Base-by-base conservation (phyloP, 2,329 filamentous ascomycete species). In the Cladosporium halotolerans region DNA sequence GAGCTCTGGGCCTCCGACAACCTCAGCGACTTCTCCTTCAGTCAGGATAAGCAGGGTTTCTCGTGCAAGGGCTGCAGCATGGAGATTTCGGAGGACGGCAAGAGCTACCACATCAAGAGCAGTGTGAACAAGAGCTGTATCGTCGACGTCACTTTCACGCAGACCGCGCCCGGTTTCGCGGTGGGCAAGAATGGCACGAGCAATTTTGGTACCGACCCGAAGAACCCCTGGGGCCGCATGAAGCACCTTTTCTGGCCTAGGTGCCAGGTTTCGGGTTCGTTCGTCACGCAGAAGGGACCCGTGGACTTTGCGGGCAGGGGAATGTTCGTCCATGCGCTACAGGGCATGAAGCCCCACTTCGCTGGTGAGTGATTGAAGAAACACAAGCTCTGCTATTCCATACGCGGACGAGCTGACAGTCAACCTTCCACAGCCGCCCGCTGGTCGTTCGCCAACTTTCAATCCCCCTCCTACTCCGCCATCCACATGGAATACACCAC, bases 281-380 rank as follows among this genome's bases (percentile, higher is more conserved):
- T 97, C 69, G 83, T 88, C 58, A 95, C 90, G 56, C 81, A 87
- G 63, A 83, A 89, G 33, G 89, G 89, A 45, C 82, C 86, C 36
- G 78, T 96, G 57, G 85, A 96, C 69, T 84, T 96, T 70, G 85
- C 82, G 65, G 92, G 92, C 54, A 82, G 78, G 58, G 90, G 84
- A 32, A 76, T 95, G 64, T 92, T 90, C 73, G 79, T 86, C 60
- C 86, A 93, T 70, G 91, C 89, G 39, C 76, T 97, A 47, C 93
- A 97, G 75, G 93, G 91, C 69, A 97, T 97, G 92, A 99, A 99
- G 80, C 93, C 93, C 39, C 93, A 99, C 71, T 95, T 99, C 69
- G 88, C 90, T 55, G 91, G 81, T 83, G 75, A 63, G 74, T 63
- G 36, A n/a, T 9, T 4, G 36, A 39, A 45, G 10, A 16, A 52